These are phyloP conservation scores for Ascochyta pisi DNA, from an alignment of 2,329 filamentous ascomycete species.

Conservation along the genomic window DNA sequence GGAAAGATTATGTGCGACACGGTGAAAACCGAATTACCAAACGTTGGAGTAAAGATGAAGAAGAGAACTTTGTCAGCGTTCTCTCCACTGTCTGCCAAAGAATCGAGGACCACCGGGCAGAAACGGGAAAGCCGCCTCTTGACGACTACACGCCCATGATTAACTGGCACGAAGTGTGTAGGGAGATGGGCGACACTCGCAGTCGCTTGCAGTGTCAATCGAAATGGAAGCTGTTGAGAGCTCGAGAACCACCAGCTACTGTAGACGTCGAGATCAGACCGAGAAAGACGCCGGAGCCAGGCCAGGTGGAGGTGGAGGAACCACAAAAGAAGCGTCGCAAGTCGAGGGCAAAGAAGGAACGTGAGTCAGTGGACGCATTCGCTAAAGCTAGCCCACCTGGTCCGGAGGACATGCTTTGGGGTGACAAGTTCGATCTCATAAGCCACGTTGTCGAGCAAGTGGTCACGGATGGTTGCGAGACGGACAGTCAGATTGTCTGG, in stretches of 20 bases:
- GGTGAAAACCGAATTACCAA: constrained; percentile 61
- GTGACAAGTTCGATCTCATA: constrained; percentile 53
- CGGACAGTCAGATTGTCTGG: constrained; percentile 49
- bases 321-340: constrained; percentile 5
- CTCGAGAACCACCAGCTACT: constrained; percentile 12
- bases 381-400: constrained; percentile 13
- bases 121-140: constrained; percentile 26
- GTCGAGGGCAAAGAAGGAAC: background rate
- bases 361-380: background rate
- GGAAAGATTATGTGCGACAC: constrained; percentile 70
- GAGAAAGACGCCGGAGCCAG: constrained; percentile 1
- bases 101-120: constrained; percentile 43
- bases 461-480: constrained; percentile 8
- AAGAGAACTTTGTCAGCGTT: constrained; percentile 58
- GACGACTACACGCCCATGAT: constrained; percentile 59
- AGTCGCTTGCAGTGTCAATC: constrained; percentile 71
- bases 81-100: constrained; percentile 63
- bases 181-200: constrained; percentile 66
- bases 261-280: constrained; percentile 25
- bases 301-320: background rate
- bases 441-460: constrained; percentile 37
- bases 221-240: constrained; percentile 64
- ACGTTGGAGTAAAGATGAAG: constrained; percentile 68
- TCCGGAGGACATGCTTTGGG: constrained; percentile 46
- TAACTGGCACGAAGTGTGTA: constrained; percentile 70